Evolutionary conservation across 2,329 filamentous ascomycete genomes (phyloP), one percentile per base, ranked within the genome.

Genomic region (Rhinocladiella similis): DNA sequence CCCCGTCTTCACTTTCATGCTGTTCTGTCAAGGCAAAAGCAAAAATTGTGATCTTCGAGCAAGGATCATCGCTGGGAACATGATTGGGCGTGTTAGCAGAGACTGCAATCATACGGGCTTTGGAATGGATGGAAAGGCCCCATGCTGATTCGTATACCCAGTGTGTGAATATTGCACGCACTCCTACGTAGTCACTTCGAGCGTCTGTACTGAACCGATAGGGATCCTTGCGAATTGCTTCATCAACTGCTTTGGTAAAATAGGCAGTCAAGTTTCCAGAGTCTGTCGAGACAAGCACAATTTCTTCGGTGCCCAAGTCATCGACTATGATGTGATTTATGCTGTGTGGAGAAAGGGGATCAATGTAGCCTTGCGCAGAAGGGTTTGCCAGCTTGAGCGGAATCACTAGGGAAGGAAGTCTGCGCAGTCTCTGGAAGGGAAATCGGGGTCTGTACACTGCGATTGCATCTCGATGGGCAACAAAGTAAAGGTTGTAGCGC

Each of bases 101-200:
- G 38, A 95, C 87, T 0, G 93, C 94, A 60, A 99, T 88, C 59
- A 97, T 77, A 0, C 92, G 85, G n/a, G 90, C 90, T 60, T 86
- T 77, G 59, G 84, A 81, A 70, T 97, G 93, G 10, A 96, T 81
- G 6, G 91, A 88, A 47, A 96, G 73, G 0, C 93, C 94, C 94
- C 94, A 99, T 2, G 92, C 93, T 57, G 90, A 93, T 20, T 74
- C 75, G 1, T 83, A 83, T 2, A 96, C 91, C 68, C 89, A 91
- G 36, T 88, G 83, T 56, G 85, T 83, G 55, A 96, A 89, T 67
- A 96, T 89, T 1, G 75, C 73, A 16, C 68, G 68, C 14, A 77
- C 66, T 47, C 71, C 68, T 6, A 68, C 56, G n/a, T 66, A 62
- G 53, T 74, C 65, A 43, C 71, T 64, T 19, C 69, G 69, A 6